phyloP scores from a whole-genome alignment of 2,329 filamentous ascomycete genomes.

The Venturia nashicola region DNA sequence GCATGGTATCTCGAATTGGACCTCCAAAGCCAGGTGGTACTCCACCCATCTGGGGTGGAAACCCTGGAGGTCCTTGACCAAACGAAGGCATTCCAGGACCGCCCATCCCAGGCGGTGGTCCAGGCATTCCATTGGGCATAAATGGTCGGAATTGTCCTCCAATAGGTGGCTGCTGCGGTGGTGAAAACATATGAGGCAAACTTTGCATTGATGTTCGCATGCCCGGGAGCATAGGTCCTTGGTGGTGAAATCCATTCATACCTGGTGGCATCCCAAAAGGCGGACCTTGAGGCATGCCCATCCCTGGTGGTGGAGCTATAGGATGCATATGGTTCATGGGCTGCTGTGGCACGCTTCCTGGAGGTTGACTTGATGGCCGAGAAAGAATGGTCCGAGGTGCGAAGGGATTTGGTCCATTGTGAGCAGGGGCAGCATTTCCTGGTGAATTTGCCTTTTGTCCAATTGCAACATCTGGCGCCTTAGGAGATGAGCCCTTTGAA shows the following conservation, averaged over 20 bases:
- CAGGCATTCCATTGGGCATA: slow-evolving; percentile 37
- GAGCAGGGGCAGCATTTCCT: slow-evolving; percentile 50
- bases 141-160: slow-evolving; percentile 46
- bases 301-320: slow-evolving; percentile 42
- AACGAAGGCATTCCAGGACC: slow-evolving; percentile 47
- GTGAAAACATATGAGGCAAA: slow-evolving; percentile 42
- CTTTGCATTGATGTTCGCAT: slow-evolving; percentile 38
- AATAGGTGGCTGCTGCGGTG: slow-evolving; percentile 36
- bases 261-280: slow-evolving; percentile 29
- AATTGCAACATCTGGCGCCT: slow-evolving; percentile 45
- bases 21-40: slow-evolving; percentile 7
- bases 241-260: slow-evolving; percentile 40
- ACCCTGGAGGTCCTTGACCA: slow-evolving; percentile 43
- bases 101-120: slow-evolving; percentile 45
- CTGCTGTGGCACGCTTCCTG: not conserved
- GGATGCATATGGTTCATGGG: not conserved
- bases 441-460: slow-evolving; percentile 40
- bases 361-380: slow-evolving; percentile 7
- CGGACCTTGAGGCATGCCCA: slow-evolving; percentile 42
- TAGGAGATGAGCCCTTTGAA: slow-evolving; percentile 55
- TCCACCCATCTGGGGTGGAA: slow-evolving; percentile 31
- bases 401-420: slow-evolving; percentile 41
- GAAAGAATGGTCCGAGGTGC: slow-evolving; percentile 7
- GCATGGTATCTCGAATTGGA: slow-evolving; percentile 2
- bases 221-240: slow-evolving; percentile 41